phyloP scores from a whole-genome alignment of 73 alveolate genomes.

The Strombidium stylifer region DNA sequence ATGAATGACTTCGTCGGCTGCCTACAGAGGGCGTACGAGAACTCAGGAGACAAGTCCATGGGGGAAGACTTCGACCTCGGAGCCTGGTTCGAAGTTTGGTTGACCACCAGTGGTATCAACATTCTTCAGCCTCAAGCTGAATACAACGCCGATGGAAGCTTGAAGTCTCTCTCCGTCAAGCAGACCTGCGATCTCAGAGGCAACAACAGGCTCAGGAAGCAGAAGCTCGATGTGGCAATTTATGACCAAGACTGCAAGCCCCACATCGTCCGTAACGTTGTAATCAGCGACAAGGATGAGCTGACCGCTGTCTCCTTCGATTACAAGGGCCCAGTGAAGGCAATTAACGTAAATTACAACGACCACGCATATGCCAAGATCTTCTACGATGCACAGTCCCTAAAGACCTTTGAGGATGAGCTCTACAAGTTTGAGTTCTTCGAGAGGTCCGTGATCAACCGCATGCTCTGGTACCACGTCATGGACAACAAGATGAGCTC shows the following conservation, averaged over 20 bases:
- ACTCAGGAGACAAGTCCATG: neutral
- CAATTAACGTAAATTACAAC: neutral
- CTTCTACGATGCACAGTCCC: slow-evolving; percentile 9
- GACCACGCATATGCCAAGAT: slow-evolving; percentile 49
- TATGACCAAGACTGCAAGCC: neutral
- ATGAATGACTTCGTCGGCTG: slow-evolving; percentile 75
- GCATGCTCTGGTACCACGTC: neutral
- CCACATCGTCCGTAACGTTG: neutral
- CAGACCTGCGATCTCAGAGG: neutral
- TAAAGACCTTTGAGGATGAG: slow-evolving; percentile 1
- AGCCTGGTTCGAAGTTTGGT: neutral
- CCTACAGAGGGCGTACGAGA: neutral
- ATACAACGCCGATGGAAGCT: neutral
- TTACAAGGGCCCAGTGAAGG: neutral
- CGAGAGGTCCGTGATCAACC: neutral
- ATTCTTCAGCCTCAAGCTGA: neutral
- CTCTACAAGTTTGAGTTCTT: too few relatives aligned
- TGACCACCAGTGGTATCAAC: neutral
- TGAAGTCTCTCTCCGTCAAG: neutral
- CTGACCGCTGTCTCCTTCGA: neutral
- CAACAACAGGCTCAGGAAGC: neutral
- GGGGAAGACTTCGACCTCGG: neutral
- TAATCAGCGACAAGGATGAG: neutral
- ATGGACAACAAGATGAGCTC: neutral
- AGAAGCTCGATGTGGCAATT: neutral